Percentiles rank a stretch among this genome's conserved stretches.
Evolutionary conservation across 2,329 filamentous ascomycete genomes (phyloP).

Genomic region (Ceratocystis papillata): DNA sequence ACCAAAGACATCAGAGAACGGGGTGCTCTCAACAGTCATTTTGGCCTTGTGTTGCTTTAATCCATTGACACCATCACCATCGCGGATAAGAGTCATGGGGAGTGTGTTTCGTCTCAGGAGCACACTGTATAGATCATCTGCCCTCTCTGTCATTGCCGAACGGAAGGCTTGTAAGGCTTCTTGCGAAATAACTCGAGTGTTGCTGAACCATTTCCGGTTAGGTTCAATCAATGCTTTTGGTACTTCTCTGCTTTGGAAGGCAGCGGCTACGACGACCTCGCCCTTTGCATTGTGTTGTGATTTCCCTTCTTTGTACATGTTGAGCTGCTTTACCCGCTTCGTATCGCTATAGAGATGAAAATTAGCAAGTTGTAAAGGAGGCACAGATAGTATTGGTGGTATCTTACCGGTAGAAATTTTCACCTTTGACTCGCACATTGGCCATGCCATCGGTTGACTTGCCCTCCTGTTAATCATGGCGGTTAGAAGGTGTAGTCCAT

Average conservation of each 20-base stretch:
- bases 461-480: slow-evolving; percentile 44
- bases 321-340: slow-evolving; percentile 80
- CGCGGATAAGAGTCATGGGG: slow-evolving; percentile 85
- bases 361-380: slow-evolving; percentile 20
- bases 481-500: neutral
- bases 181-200: slow-evolving; percentile 78
- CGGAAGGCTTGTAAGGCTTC: slow-evolving; percentile 79
- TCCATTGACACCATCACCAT: slow-evolving; percentile 61
- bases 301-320: slow-evolving; percentile 82
- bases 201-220: slow-evolving; percentile 96
- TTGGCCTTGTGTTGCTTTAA: slow-evolving; percentile 88
- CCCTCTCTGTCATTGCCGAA: slow-evolving; percentile 81
- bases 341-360: slow-evolving; percentile 39
- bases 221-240: slow-evolving; percentile 85
- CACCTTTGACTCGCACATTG: slow-evolving; percentile 88
- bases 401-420: slow-evolving; percentile 86
- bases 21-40: slow-evolving; percentile 78
- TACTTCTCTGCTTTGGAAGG: slow-evolving; percentile 70
- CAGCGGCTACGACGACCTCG: slow-evolving; percentile 72
- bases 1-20: slow-evolving; percentile 82
- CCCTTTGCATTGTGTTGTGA: slow-evolving; percentile 71
- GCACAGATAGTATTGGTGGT: neutral
- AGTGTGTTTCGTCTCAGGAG: slow-evolving; percentile 96
- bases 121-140: slow-evolving; percentile 82
- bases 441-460: slow-evolving; percentile 76